Percentiles rank a stretch among this genome's conserved stretches.
Evolutionary conservation across 2,329 filamentous ascomycete genomes (phyloP).

Genomic region (Aspergillus sp.): DNA sequence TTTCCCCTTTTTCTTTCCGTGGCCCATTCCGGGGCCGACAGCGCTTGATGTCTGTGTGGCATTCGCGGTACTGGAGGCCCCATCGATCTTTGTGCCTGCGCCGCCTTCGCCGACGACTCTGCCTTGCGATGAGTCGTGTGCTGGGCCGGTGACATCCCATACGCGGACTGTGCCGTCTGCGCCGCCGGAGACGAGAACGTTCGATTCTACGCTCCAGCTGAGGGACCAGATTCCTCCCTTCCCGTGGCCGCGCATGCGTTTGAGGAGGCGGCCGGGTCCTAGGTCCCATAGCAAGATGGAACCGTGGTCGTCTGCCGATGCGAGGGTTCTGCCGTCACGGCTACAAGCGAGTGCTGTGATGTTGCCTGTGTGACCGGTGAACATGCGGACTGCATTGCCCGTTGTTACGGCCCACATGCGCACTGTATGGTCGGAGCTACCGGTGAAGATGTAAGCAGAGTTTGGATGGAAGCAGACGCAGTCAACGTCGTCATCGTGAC

Average conservation of each 20-base stretch:
- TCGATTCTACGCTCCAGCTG: constrained; percentile 90
- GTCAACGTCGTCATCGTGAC: constrained; percentile 92
- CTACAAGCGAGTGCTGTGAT: constrained; percentile 83
- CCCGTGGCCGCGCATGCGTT: constrained; percentile 89
- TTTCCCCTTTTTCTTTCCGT: constrained; percentile 73
- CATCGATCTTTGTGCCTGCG: constrained; percentile 52
- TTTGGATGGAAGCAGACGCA: constrained; percentile 93
- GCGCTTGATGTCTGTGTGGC: constrained; percentile 46
- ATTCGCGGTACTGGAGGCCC: constrained; percentile 49
- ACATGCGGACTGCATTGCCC: constrained; percentile 83
- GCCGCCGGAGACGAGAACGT: constrained; percentile 82
- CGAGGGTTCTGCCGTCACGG: constrained; percentile 85
- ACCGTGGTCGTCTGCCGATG: constrained; percentile 82
- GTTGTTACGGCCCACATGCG: constrained; percentile 96
- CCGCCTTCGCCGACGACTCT: constrained; percentile 52
- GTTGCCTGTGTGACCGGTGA: constrained; percentile 86
- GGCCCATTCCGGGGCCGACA: constrained; percentile 41
- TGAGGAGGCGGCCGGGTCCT: constrained; percentile 78
- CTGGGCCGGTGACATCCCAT: constrained; percentile 82
- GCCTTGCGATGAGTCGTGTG: constrained; percentile 59
- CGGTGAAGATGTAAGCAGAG: constrained; percentile 88
- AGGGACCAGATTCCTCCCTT: constrained; percentile 93
- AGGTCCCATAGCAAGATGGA: constrained; percentile 96
- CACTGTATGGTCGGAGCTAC: constrained; percentile 87
- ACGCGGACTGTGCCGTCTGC: constrained; percentile 90